Evolutionary conservation across 345 rosid species (phyloP), one percentile per base, ranked within the genome.

Genomic region (Acer yangbiense): DNA sequence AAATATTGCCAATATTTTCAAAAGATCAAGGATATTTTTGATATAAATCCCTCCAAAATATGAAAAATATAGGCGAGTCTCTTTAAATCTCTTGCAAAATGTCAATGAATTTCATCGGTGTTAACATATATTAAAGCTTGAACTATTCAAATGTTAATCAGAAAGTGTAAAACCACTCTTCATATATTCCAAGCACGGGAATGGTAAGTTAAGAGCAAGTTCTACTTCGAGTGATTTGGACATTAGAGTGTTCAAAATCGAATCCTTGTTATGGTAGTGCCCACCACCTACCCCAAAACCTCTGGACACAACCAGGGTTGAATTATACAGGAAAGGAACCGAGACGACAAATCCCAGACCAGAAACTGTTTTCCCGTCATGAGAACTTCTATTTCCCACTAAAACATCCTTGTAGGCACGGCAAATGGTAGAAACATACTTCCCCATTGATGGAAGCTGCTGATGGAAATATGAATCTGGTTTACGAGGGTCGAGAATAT

Each of bases 271-370:
- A 54, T 35, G 39, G 39, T 32, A 70, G 43, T 74, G n/a, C 70
- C 84, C 77, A 43, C 83, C 71, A 41, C 65, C 66, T 23, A 57
- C 68, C 41, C 78, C 52, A 44, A 80, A 79, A 74, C 94, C 95
- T 83, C 89, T 88, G 82, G 90, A 85, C n/a, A 87, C 93, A 46
- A 93, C 94, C 39, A 95, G 81, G 69, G 97, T 83, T 62, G 85
- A 67, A 72, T 95, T 95, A 78, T 89, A 93, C 32, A 92, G 86
- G 94, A 92, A 93, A 35, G 98, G 99, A 68, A 87, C 98, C 2
- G 88, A 82, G 63, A 90, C 89, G 20, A 86, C 71, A 80, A 85
- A 95, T 46, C 80, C 91, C 67, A 88, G 7, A 61, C 91, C 97
- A 20, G 72, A 65, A 11, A 86, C 44, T 13, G 23, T n/a, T 69